phyloP scores from a whole-genome alignment of 106 monocot genomes.

The Allium fistulosum region DNA sequence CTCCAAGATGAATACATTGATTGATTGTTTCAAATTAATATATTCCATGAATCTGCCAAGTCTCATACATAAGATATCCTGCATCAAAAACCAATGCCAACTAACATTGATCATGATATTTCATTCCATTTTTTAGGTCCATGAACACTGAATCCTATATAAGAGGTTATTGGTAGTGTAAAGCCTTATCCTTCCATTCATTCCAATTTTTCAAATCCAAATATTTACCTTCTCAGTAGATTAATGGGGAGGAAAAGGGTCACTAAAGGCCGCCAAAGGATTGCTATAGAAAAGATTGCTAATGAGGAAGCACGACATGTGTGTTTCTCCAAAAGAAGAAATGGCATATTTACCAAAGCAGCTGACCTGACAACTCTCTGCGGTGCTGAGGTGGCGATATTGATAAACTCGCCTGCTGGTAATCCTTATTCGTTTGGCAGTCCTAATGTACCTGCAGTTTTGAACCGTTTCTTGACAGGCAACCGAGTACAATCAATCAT shows the following conservation, averaged over 20 bases:
- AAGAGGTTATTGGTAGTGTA: too few species aligned
- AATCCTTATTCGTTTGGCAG: constrained; percentile 12
- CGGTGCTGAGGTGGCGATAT: constrained; percentile 6
- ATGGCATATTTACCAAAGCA: constrained; percentile 7
- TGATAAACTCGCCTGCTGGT: constrained; percentile 11
- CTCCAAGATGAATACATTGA: too few species aligned
- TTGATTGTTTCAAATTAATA: too few species aligned
- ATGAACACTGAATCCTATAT: too few species aligned
- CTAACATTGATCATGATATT: too few species aligned
- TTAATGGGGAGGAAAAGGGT: neutral
- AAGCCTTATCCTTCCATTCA: too few species aligned
- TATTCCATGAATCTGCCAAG: too few species aligned
- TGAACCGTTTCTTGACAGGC: neutral
- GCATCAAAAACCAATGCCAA: too few species aligned
- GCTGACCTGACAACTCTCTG: constrained; percentile 9
- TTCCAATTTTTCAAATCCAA: neutral
- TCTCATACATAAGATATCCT: too few species aligned
- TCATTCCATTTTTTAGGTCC: too few species aligned
- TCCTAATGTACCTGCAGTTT: constrained; percentile 2
- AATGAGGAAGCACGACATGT: neutral
- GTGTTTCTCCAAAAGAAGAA: neutral
- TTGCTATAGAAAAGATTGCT: constrained; percentile 1
- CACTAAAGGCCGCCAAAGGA: constrained; percentile 3
- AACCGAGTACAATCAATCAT: neutral
- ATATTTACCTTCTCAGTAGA: neutral